Base-by-base conservation (phyloP, 306 rosid species). In the Urtica urens region DNA sequence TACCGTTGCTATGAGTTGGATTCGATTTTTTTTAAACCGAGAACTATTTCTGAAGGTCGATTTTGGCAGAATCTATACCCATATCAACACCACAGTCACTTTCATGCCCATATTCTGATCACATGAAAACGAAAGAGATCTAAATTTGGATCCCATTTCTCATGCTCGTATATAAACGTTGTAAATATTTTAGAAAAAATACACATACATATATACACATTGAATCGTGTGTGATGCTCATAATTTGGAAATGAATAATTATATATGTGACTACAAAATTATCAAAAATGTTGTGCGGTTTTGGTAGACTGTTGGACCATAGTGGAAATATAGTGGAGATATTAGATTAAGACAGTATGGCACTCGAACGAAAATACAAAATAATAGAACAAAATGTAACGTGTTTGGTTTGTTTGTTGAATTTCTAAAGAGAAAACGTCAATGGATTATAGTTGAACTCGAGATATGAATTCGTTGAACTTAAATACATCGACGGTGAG, bases 161-260 rank as follows among this genome's bases (percentile, higher is more conserved):
- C n/a, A 3, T 35, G 37, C 13, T 8, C 13, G 37, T 31, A 31
- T 31, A 31, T 31, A n/a, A n/a, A n/a, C n/a, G n/a, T n/a, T n/a
- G n/a, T n/a, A n/a, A n/a, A n/a, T n/a, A n/a, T n/a, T n/a, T n/a
- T n/a, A n/a, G n/a, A n/a, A n/a, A n/a, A n/a, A n/a, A n/a, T n/a
- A 12, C 7, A 43, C 11, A 45, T 3, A 13, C 10, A 45, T 1
- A 22, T 22, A 23, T 1, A 45, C n/a, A n/a, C 17, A 45, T 16
- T 45, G 15, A 45, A 45, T 16, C 49, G 49, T 45, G 49, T 45
- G 49, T n/a, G 29, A 29, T 44, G 25, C n/a, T 44, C 49, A 44
- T 22, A 44, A 44, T 44, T 22, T 7, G 49, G 23, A 29, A 44
- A 44, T 11, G 15, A 45, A 45, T n/a, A n/a, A n/a, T n/a, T n/a